Percentiles rank a stretch among this genome's conserved stretches.
Conservation (phyloP, 2,329 filamentous ascomycete genomes). For the Paramyrothecium roridum region DNA sequence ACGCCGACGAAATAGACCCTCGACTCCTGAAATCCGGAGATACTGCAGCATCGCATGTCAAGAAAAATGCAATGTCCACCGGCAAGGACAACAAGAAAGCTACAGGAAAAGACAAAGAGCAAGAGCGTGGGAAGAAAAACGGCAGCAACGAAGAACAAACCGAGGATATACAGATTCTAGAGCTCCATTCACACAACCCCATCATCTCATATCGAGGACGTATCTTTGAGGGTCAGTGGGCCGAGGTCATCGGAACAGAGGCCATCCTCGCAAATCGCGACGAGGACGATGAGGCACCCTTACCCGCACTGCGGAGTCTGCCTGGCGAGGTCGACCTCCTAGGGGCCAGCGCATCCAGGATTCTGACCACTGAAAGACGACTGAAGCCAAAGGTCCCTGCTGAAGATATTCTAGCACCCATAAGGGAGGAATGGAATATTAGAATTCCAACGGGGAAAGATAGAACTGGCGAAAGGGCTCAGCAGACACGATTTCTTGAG, state of each 20-base stretch:
- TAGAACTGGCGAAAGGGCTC: slow-evolving; percentile 43
- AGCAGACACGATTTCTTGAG: slow-evolving; percentile 58
- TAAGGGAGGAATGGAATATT: slow-evolving; percentile 40
- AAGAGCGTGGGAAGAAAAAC: slow-evolving; percentile 1
- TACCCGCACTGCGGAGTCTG: slow-evolving; percentile 48
- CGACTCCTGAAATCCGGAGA: slow-evolving; percentile 6
- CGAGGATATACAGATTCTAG: slow-evolving; percentile 71
- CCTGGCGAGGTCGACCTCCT: slow-evolving; percentile 66
- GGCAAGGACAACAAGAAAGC: slow-evolving; percentile 13
- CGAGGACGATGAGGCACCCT: slow-evolving; percentile 41
- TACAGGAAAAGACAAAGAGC: slow-evolving; percentile 5
- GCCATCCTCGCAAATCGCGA: slow-evolving; percentile 62
- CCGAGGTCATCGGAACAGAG: slow-evolving; percentile 79
- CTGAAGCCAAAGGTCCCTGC: slow-evolving; percentile 43
- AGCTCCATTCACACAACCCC: slow-evolving; percentile 72
- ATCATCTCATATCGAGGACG: slow-evolving; percentile 76
- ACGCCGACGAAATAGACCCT: slow-evolving; percentile 13
- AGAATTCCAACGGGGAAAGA: slow-evolving; percentile 42
- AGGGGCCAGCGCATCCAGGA: slow-evolving; percentile 65
- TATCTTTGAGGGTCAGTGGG: slow-evolving; percentile 79
- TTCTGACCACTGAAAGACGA: slow-evolving; percentile 64
- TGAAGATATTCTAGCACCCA: slow-evolving; percentile 31
- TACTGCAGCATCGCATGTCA: not conserved
- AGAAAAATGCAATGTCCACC: not conserved
- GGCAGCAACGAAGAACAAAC: slow-evolving; percentile 4